These are phyloP conservation scores for Xylaria acuta DNA, from an alignment of 495 filamentous ascomycete genomes.

Conservation along the genomic window DNA sequence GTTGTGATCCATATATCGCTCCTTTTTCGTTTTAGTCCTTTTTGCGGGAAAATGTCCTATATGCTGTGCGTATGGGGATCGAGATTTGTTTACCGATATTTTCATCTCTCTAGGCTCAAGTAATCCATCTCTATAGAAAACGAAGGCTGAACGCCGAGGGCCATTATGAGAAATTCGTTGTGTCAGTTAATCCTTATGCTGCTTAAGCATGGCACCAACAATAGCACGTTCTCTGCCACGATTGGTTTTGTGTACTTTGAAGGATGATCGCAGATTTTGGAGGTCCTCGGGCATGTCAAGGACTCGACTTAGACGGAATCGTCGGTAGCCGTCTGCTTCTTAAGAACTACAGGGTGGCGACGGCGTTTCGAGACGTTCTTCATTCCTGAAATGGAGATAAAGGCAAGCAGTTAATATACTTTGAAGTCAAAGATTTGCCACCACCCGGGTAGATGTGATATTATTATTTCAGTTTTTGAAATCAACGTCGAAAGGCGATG, in stretches of 20 bases:
- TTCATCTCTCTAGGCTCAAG: constrained; percentile 11
- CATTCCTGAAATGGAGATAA: background rate
- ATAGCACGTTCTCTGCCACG: background rate
- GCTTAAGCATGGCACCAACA: background rate
- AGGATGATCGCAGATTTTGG: background rate
- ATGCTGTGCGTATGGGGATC: constrained; percentile 6
- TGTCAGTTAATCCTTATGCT: background rate
- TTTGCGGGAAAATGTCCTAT: background rate
- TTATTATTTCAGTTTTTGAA: constrained; percentile 31
- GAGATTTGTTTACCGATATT: constrained; percentile 1
- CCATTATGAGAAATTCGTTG: background rate
- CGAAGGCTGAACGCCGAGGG: constrained; percentile 4
- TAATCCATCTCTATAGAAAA: constrained; percentile 26
- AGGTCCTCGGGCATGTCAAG: background rate
- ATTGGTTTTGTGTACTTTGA: background rate
- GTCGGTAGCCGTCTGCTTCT: background rate
- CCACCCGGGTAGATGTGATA: background rate
- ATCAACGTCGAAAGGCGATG: constrained; percentile 38
- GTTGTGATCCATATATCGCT: constrained; percentile 4
- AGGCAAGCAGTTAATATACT: background rate
- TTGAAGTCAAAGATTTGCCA: background rate
- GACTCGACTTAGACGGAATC: background rate
- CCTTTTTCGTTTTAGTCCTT: background rate
- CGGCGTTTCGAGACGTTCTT: background rate
- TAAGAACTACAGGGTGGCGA: no score